Evolutionary conservation across 768 basidiomycete species (phyloP), one percentile per base, ranked within the genome.

Genomic region (Russula griseocarnosa): DNA sequence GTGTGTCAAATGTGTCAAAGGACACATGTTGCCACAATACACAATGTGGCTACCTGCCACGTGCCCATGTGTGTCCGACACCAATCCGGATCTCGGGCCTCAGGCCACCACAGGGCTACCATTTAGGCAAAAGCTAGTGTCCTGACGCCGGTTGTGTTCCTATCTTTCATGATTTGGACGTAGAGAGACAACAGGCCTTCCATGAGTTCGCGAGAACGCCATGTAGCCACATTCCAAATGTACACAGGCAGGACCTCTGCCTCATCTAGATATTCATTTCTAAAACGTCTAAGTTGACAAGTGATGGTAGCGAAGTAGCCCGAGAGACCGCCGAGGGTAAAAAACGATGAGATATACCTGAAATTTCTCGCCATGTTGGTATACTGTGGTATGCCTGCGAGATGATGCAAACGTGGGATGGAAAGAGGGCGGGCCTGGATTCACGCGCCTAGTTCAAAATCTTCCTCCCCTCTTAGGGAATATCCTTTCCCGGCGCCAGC

Each of bases 401-500:
- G 38, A 38, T 38, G 36, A 38, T 38, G 38, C 5, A 32, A 7
- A n/a, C 44, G 22, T 16, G 10, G 1, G 44, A 24, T 16, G 8
- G 42, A 57, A 28, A 38, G 38, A 16, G 13, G n/a, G 18, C 5
- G 4, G 24, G 34, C 1, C 8, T 38, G 5, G 14, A 22, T 47
- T 47, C 11, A n/a, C 16, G 30, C 30, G 16, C 30, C 60, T 49
- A 28, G 3, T 54, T 26, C 28, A 54, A 38, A 47, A 20, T 26
- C 44, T 53, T 54, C 51, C 16, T 49, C n/a, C 34, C 36, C 8
- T 28, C 62, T 63, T 36, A 10, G 1, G 13, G 18, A 38, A 50
- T n/a, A 38, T 46, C 53, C 59, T 26, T 60, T 65, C 20, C 59
- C 63, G 10, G 54, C 63, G 20, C 58, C 63, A 1, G 63, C 63